Base-by-base conservation (phyloP, 805 yeast genomes). In the Nematodospora valgi region DNA sequence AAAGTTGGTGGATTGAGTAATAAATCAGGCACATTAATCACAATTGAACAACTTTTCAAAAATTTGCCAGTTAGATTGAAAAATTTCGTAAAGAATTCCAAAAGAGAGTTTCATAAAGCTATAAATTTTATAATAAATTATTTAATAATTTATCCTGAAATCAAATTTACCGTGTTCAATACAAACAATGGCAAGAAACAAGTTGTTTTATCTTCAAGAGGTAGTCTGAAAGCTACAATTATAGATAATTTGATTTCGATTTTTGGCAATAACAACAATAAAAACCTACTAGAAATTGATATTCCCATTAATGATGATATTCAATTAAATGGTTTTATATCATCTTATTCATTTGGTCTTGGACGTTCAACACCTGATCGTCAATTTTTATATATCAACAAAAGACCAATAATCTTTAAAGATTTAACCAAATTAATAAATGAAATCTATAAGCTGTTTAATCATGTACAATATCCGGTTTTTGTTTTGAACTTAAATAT, bases 41-140 rank as follows among this genome's bases (percentile, higher is more conserved):
- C 48, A 0, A 64, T 93, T 4, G 47, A 73, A 1, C 68, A 78
- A 26, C 47, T 93, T 8, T 93, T 93, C 51, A 56, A 70, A 7
- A 70, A 63, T 33, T 58, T 89, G 35, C 98, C 98, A 0, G 98
- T 94, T 6, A 67, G 99, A 40, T 68, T 78, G 32, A 82, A 79
- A 48, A 88, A 85, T 44, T 72, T 89, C 32, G 69, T 65, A 13
- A 85, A 79, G 49, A 81, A 83, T 45, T 50, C 63, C 24, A 85
- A 78, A 50, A 70, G 80, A 38, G 96, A 88, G 52, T 87, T 81
- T 58, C 68, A 77, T 30, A 83, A 80, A 48, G 69, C 86, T n/a
- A 49, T 91, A 3, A 52, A 62, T 0, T 49, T 82, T 26, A 46
- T 93, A 2, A 93, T 78, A 46, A 74, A 74, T 26, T 86, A 88